Percentiles rank a stretch among this genome's conserved stretches.
phyloP scores from a whole-genome alignment of 2,329 filamentous ascomycete genomes.

The Alternaria sp. region DNA sequence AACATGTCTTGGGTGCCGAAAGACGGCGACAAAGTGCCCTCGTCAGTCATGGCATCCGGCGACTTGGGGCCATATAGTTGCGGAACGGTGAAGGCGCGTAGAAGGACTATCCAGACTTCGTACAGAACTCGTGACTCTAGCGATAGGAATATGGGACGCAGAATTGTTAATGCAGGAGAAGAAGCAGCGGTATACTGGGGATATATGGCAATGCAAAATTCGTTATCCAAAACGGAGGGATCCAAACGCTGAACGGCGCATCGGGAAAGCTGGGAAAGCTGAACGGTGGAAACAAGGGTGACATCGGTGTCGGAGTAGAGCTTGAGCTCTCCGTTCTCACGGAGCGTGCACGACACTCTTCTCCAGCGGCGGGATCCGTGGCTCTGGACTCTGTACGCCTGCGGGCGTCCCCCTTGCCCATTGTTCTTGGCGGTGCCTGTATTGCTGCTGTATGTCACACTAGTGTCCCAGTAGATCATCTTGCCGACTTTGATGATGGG shows the following conservation, averaged over 20 bases:
- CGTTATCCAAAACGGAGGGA: conserved; percentile 86
- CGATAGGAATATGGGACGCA: conserved; percentile 87
- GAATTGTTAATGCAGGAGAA: conserved; percentile 74
- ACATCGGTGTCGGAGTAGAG: conserved; percentile 84
- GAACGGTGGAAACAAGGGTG: conserved; percentile 79
- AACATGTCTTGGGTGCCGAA: conserved; percentile 65
- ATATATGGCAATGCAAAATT: conserved; percentile 94
- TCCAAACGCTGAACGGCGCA: conserved; percentile 91
- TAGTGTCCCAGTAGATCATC: conserved; percentile 74
- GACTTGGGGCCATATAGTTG: conserved; percentile 80
- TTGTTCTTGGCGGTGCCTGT: conserved; percentile 44
- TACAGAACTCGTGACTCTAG: conserved; percentile 88
- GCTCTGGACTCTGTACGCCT: conserved; percentile 62
- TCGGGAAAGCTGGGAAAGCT: conserved; percentile 85
- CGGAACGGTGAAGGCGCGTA: conserved; percentile 89
- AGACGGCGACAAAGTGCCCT: conserved; percentile 43
- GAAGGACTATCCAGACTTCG: conserved; percentile 94
- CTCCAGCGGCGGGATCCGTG: conserved; percentile 75
- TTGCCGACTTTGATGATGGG: conserved; percentile 87
- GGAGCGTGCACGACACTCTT: conserved; percentile 87
- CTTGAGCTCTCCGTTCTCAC: conserved; percentile 94
- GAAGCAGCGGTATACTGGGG: conserved; percentile 84
- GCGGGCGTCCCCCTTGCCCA: conserved; percentile 50
- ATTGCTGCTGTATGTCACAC: conserved; percentile 58
- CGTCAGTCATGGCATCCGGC: conserved; percentile 51